Percentiles rank a stretch among this genome's conserved stretches.
These are phyloP conservation scores for Chloranthus sessilifolius DNA, from an alignment of 164 flowering plant genomes.

Conservation along the genomic window DNA sequence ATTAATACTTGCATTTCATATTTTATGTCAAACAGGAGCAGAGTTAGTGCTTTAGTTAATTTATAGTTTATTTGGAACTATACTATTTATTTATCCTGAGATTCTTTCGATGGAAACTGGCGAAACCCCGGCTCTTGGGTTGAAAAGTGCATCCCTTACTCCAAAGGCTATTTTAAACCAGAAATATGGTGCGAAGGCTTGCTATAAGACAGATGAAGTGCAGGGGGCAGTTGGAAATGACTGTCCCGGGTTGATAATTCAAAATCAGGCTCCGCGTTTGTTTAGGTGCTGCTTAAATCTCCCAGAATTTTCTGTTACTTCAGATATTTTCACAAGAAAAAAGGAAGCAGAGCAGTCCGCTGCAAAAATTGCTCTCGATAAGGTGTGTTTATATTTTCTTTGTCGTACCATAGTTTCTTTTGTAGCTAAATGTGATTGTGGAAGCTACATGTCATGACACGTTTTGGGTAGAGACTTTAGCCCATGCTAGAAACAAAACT, in stretches of 20 bases:
- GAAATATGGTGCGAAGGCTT: conserved; percentile 62
- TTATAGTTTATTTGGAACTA: not conserved
- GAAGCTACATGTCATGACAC: too few species aligned
- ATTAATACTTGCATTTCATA: not conserved
- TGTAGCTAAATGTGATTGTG: too few species aligned
- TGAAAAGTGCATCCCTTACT: conserved; percentile 32
- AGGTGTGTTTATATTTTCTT: conserved; percentile 37
- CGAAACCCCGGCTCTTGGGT: conserved; percentile 16
- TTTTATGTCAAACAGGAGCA: conserved; percentile 3
- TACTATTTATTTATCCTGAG: not conserved
- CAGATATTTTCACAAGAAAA: conserved; percentile 57
- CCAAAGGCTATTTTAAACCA: conserved; percentile 77
- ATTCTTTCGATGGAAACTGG: conserved; percentile 27
- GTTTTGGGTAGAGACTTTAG: too few species aligned
- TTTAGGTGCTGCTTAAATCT: conserved; percentile 81
- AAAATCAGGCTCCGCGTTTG: conserved; percentile 55
- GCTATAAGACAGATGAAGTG: conserved; percentile 65
- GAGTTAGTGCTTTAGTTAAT: not conserved
- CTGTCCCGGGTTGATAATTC: conserved; percentile 75
- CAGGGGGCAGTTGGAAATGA: conserved; percentile 43
- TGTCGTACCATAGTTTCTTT: conserved; percentile 4
- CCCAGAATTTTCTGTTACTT: conserved; percentile 64
- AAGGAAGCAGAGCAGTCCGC: conserved; percentile 98
- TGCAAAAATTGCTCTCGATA: conserved; percentile 69
- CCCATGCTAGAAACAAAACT: too few species aligned